These are phyloP conservation scores for Tylopilus rubrobrunneus DNA, from an alignment of 768 basidiomycete genomes.

Conservation along the genomic window DNA sequence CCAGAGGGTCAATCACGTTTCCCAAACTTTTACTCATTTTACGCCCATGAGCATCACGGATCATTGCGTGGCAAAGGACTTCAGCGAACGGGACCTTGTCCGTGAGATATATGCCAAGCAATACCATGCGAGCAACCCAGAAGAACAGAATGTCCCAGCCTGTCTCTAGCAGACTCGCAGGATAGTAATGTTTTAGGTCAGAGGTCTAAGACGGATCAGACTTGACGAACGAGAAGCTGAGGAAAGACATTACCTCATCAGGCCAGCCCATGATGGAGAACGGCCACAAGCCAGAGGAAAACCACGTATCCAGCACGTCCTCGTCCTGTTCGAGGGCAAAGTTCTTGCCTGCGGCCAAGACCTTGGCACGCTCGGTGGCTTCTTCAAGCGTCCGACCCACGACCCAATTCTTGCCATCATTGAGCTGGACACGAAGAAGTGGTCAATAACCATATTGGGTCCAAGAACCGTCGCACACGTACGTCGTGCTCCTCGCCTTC, in stretches of 20 bases:
- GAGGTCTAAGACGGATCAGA: conserved; percentile 48
- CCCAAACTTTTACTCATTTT: conserved; percentile 99
- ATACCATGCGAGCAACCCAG: conserved; percentile 99
- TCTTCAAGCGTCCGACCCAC: conserved; percentile 78
- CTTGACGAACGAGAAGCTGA: neutral
- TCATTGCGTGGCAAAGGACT: conserved; percentile 97
- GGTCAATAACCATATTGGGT: neutral
- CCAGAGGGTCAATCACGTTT: conserved; percentile 95
- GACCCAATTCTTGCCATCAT: conserved; percentile 85
- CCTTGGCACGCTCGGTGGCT: conserved; percentile 70
- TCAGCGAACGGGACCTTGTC: conserved; percentile 91
- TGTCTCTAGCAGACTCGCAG: conserved; percentile 87
- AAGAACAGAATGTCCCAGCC: conserved; percentile 99
- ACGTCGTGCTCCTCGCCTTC: conserved; percentile 74
- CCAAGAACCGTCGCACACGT: conserved; percentile 17
- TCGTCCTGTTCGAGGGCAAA: conserved; percentile 90
- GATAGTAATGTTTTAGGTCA: conserved; percentile 82
- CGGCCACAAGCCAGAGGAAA: conserved; percentile 96
- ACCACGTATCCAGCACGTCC: conserved; percentile 99
- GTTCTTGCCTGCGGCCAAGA: conserved; percentile 57
- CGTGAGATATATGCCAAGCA: conserved; percentile 87
- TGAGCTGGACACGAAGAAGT: conserved; percentile 36
- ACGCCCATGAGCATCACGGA: conserved; percentile 96
- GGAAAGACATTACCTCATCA: conserved; percentile 53
- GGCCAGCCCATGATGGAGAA: conserved; percentile 99